phyloP scores from a whole-genome alignment of 2,329 filamentous ascomycete species.

The Monosporascus sp. region DNA sequence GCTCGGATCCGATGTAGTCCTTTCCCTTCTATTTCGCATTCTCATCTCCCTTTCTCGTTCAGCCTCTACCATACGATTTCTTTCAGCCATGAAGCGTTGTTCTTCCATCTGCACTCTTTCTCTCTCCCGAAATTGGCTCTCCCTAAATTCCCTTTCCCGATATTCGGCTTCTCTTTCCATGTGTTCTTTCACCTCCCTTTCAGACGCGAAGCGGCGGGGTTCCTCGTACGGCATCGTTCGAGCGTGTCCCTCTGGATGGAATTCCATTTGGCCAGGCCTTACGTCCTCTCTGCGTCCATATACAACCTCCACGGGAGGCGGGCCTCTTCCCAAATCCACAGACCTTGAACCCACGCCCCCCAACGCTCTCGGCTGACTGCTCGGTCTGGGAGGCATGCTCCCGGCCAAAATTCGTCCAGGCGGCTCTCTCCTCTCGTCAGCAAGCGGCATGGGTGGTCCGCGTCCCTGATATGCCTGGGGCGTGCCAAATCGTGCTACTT shows the following conservation, averaged over 20 bases:
- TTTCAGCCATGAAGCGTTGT: conserved; percentile 20
- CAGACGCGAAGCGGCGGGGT: conserved; percentile 43
- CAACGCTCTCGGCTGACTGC: conserved; percentile 48
- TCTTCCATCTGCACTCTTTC: conserved; percentile 32
- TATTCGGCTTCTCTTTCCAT: conserved; percentile 36
- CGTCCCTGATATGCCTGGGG: conserved; percentile 50
- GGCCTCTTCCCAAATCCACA: conserved; percentile 39
- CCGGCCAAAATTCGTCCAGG: conserved; percentile 25
- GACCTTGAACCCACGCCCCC: conserved; percentile 38
- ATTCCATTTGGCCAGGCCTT: conserved; percentile 37
- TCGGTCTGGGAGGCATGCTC: conserved; percentile 41
- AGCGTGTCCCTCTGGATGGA: conserved; percentile 45
- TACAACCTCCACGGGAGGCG: conserved; percentile 30
- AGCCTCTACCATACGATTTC: conserved; percentile 35
- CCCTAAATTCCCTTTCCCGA: conserved; percentile 40
- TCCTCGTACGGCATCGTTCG: conserved; percentile 47
- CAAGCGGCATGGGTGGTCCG: conserved; percentile 38
- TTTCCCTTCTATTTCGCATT: conserved; percentile 30
- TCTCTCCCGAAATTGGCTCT: conserved; percentile 31
- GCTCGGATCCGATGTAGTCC: conserved; percentile 45
- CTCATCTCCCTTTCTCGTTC: conserved; percentile 32
- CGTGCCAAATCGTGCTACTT: conserved; percentile 53
- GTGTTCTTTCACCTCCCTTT: conserved; percentile 35
- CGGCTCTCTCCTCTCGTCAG: conserved; percentile 40
- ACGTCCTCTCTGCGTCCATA: conserved; percentile 47